Base-by-base conservation (phyloP, 1,284 basidiomycete species). In the Cystobasidiaceae sp. region DNA sequence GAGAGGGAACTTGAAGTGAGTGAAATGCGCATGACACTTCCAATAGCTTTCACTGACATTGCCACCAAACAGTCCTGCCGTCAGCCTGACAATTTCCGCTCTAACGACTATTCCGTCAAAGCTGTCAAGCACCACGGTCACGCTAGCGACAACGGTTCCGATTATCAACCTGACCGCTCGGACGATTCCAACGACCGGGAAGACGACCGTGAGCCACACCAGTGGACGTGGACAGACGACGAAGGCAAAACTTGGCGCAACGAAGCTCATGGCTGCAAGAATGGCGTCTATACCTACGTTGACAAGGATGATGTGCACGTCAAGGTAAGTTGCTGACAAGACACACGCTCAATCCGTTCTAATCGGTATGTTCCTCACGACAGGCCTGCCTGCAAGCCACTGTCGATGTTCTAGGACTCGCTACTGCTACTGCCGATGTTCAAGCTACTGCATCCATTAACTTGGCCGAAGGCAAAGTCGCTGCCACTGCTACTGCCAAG, bases 401-500 rank as follows among this genome's bases (percentile, higher is more conserved):
- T 6, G 39, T 56, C 25, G 54, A 56, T 21, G 45, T 48, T 8
- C 32, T 52, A 30, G 59, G 59, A 4, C 34, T 54, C 11, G 43
- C 50, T 30, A 43, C 34, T 13, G 59, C 46, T 27, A 49, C 39
- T 30, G 54, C 54, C 37, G 54, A 46, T 41, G 50, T 62, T 33
- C 48, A 50, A 9, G 59, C 59, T 23, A 54, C 48, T 32, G 59
- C 59, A 23, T 39, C 59, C 15, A 34, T 62, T 19, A 49, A 62
- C 30, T 39, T 62, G 7, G 32, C 48, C 9, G 30, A 55, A 13
- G 61, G 61, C 39, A 43, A 55, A 28, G 50, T 46, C 11, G 41
- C 44, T 43, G 50, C 61, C 19, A 49, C 37, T 23, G 61, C 61
- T 23, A 55, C 37, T 51, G 61, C 61, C 28, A 62, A 45, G 37